Percentiles rank a stretch among this genome's conserved stretches.
These are phyloP conservation scores for Hypericum perforatum DNA, from an alignment of 345 rosid species.

Conservation along the genomic window DNA sequence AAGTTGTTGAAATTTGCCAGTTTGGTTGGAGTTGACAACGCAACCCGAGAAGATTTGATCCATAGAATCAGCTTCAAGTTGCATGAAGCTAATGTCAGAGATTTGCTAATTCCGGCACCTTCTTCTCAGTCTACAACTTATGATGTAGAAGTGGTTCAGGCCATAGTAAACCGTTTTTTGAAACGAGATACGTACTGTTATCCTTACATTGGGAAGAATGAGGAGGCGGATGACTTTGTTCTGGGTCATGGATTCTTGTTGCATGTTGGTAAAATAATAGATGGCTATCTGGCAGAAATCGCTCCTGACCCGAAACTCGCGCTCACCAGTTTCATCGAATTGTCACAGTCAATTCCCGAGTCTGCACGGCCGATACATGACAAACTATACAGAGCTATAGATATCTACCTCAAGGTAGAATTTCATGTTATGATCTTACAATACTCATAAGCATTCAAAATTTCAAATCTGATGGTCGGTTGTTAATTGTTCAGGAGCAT, in stretches of 20 bases:
- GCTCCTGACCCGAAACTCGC: conserved; percentile 40
- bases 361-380: conserved; percentile 70
- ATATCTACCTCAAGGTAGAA: conserved; percentile 73
- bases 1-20: conserved; percentile 61
- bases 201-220: conserved; percentile 28
- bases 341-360: conserved; percentile 53
- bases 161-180: conserved; percentile 40
- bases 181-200: conserved; percentile 28
- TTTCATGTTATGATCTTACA: no score
- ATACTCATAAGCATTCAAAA: no score
- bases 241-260: conserved; percentile 39
- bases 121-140: conserved; percentile 36
- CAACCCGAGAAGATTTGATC: conserved; percentile 39
- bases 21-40: conserved; percentile 51
- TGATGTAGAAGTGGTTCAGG: conserved; percentile 55
- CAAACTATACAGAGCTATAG: conserved; percentile 75
- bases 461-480: neutral
- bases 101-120: conserved; percentile 46
- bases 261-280: conserved; percentile 55
- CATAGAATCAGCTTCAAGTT: conserved; percentile 52
- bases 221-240: conserved; percentile 27
- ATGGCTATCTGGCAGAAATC: conserved; percentile 59
- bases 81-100: conserved; percentile 62
- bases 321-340: conserved; percentile 39
- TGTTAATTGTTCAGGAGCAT: conserved; percentile 53